These are phyloP conservation scores for Nicotiana rustica DNA, from an alignment of 305 asterid species.

Conservation along the genomic window DNA sequence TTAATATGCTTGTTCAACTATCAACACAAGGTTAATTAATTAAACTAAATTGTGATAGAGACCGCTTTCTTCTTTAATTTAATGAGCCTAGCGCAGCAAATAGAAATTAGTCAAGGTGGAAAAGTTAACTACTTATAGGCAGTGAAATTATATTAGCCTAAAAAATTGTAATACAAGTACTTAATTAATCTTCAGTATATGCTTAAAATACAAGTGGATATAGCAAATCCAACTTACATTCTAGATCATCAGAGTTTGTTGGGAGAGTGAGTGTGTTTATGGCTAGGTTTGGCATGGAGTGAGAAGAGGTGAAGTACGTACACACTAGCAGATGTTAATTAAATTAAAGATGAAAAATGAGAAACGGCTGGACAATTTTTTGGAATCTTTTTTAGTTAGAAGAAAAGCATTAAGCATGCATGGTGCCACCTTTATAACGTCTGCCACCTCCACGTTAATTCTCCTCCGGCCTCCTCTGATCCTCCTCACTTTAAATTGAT, in stretches of 20 bases:
- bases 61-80: no score
- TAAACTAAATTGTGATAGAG: no score
- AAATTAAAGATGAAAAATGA: not conserved
- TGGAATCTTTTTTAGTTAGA: not conserved
- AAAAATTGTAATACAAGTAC: no score
- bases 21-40: not conserved
- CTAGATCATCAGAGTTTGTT: not conserved
- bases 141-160: no score
- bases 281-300: not conserved
- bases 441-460: not conserved
- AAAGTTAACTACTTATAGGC: no score
- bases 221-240: no score
- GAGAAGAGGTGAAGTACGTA: not conserved
- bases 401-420: not conserved
- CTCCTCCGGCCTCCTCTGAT: not conserved
- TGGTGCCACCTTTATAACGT: conserved; percentile 27
- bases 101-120: no score
- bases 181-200: no score
- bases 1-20: not conserved
- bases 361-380: not conserved
- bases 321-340: not conserved
- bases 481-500: not conserved
- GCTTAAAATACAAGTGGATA: no score
- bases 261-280: not conserved
- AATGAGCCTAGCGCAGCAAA: no score